Evolutionary conservation across 108 stramenopile genomes (phyloP), one percentile per base, ranked within the genome.

Genomic region (Craspedostauros australis): DNA sequence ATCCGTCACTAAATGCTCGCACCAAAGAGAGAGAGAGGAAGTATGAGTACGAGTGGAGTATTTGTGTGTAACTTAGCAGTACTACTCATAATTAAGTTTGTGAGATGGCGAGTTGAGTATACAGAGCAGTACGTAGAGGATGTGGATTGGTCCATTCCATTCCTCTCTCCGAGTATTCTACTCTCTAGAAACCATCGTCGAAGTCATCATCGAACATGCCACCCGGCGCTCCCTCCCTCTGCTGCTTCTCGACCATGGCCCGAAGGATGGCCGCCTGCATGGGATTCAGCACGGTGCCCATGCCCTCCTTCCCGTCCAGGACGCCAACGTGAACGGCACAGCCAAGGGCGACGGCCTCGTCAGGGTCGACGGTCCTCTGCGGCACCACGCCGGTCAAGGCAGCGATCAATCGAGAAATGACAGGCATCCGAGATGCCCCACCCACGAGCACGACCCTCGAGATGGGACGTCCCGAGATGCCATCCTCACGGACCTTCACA

Each of bases 261-360:
- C 81, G 44, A 70, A 93, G 69, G 7, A 93, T 66, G 4, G 91
- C 86, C 2, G 87, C 87, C 53, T 89, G 83, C 72, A 93, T 86
- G 21, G 85, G 87, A 43, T 76, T 89, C 60, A 93, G 46, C 0
- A 93, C 91, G 2, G 79, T 77, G 8, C 82, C 84, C 42, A 82
- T 40, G 19, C 79, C 79, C 54, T 88, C 68, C 8, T 80, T 80
- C 9, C 94, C 94, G 54, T 90, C 90, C 27, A 95, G 58, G 19
- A 92, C 75, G n/a, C 89, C 94, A 0, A 81, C 86, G 29, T 95
- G 90, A 0, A 92, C 80, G 7, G 94, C 94, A 60, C 86, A 87
- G 7, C 94, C 94, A 20, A 91, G 52, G 23, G 88, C 86, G 19
- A 95, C 86, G 2, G 84, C 90, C 40, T 95, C 90, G 50, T 92